Evolutionary conservation across 1,284 basidiomycete genomes (phyloP).

Genomic region (Ustilago vetiveriae): DNA sequence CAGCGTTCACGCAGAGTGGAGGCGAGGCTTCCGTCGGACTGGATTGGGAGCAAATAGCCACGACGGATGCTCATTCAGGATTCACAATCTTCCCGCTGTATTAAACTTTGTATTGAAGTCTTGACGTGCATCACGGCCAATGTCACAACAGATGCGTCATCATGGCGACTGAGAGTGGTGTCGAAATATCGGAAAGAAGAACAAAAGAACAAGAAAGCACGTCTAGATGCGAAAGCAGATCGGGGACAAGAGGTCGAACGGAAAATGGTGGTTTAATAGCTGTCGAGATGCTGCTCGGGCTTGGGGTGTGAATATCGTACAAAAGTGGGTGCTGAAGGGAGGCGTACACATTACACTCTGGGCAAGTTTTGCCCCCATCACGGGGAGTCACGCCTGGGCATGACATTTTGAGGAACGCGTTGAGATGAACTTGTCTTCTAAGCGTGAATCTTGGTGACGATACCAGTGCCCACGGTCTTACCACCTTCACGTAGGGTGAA

Average conservation of each 20-base stretch:
- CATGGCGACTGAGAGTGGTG: constrained; percentile 24
- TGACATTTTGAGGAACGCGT: constrained; percentile 10
- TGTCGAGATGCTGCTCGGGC: constrained; percentile 5
- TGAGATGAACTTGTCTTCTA: too few species aligned
- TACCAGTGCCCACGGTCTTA: constrained; percentile 74
- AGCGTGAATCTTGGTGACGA: constrained; percentile 63
- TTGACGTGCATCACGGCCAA: neutral
- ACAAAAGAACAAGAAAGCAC: constrained; percentile 13
- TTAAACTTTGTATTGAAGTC: neutral
- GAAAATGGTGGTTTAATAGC: neutral
- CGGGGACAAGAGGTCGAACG: neutral
- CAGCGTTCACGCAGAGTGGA: neutral
- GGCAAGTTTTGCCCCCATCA: too few species aligned
- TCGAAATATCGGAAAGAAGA: constrained; percentile 14
- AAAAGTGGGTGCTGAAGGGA: constrained; percentile 7
- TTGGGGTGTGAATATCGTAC: constrained; percentile 46
- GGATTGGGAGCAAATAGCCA: constrained; percentile 30
- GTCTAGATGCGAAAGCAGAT: constrained; percentile 12
- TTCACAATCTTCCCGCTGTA: constrained; percentile 44
- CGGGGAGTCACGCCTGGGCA: neutral
- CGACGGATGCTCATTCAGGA: constrained; percentile 7
- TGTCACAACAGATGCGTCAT: neutral
- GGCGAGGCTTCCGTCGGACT: constrained; percentile 1
- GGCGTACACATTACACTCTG: neutral
- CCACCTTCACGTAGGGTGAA: constrained; percentile 98